phyloP scores from a whole-genome alignment of 345 rosid species.

The Sonneratia caseolaris region DNA sequence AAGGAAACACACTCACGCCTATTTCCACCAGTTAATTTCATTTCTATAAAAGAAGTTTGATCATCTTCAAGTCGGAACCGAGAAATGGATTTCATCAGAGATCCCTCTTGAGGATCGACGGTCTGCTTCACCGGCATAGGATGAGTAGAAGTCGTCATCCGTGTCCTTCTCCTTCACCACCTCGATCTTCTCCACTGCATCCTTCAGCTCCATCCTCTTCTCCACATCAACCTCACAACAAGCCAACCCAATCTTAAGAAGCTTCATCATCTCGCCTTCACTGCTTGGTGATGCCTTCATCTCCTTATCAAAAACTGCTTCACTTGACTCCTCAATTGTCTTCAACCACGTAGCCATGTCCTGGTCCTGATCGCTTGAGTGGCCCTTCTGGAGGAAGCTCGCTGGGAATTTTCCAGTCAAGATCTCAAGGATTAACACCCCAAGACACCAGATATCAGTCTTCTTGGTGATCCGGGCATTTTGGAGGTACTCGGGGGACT shows the following conservation, averaged over 20 bases:
- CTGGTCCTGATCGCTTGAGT: slow-evolving; percentile 20
- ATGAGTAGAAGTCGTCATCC: slow-evolving; percentile 48
- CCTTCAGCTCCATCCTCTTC: slow-evolving; percentile 65
- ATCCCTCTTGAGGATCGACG: slow-evolving; percentile 22
- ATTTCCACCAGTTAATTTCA: background rate
- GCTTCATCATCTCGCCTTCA: slow-evolving; percentile 40
- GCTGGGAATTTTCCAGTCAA: slow-evolving; percentile 56
- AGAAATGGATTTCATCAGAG: slow-evolving; percentile 23
- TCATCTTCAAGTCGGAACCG: background rate
- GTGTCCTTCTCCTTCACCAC: slow-evolving; percentile 39
- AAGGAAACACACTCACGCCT: background rate
- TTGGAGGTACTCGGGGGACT: slow-evolving; percentile 65
- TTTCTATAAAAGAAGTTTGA: background rate
- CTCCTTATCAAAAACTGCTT: slow-evolving; percentile 47
- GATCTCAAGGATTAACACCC: slow-evolving; percentile 68
- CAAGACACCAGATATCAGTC: slow-evolving; percentile 81
- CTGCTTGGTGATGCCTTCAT: slow-evolving; percentile 23
- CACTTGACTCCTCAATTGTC: slow-evolving; percentile 11
- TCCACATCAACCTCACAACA: slow-evolving; percentile 63
- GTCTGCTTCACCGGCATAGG: slow-evolving; percentile 37
- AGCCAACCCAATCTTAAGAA: slow-evolving; percentile 53
- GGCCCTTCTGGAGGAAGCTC: slow-evolving; percentile 33
- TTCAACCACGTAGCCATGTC: slow-evolving; percentile 46
- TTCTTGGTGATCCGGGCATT: slow-evolving; percentile 63
- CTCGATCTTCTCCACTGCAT: slow-evolving; percentile 49